Evolutionary conservation across 306 rosid genomes (phyloP).

Genomic region (Fragaria nilgerrensis): DNA sequence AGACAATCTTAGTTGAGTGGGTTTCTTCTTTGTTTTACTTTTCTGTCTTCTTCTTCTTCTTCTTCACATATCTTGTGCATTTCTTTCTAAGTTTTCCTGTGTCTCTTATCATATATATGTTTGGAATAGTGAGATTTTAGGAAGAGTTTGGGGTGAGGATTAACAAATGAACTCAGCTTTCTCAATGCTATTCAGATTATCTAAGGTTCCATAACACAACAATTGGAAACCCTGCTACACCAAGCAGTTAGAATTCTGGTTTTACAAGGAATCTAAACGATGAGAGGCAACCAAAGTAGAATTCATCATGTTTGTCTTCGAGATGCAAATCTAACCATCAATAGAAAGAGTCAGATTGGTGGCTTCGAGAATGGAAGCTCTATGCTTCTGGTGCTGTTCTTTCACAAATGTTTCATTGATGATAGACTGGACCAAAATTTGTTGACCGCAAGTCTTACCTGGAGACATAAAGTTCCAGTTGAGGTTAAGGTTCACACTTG

Average conservation of each 20-base stretch:
- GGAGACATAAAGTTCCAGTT: background rate
- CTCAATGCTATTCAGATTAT: background rate
- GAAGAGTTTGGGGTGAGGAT: background rate
- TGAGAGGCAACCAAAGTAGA: background rate
- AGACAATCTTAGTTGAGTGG: background rate
- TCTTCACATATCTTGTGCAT: background rate
- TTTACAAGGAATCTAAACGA: background rate
- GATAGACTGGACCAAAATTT: background rate
- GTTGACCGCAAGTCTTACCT: background rate
- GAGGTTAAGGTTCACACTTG: background rate
- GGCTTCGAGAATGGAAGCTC: background rate
- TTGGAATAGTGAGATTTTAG: background rate
- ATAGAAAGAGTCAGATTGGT: background rate
- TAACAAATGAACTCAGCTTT: background rate
- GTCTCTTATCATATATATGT: background rate
- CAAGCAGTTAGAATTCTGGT: background rate
- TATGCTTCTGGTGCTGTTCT: background rate
- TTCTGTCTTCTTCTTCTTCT: background rate
- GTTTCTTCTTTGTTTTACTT: background rate
- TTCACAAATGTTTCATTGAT: background rate
- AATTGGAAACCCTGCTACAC: background rate
- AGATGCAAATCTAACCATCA: background rate
- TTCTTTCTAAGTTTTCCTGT: background rate
- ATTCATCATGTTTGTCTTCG: too few relatives aligned
- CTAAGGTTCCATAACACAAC: too few relatives aligned